Conservation (phyloP, 1,284 basidiomycete genomes). For the Cystobasidium sp. region DNA sequence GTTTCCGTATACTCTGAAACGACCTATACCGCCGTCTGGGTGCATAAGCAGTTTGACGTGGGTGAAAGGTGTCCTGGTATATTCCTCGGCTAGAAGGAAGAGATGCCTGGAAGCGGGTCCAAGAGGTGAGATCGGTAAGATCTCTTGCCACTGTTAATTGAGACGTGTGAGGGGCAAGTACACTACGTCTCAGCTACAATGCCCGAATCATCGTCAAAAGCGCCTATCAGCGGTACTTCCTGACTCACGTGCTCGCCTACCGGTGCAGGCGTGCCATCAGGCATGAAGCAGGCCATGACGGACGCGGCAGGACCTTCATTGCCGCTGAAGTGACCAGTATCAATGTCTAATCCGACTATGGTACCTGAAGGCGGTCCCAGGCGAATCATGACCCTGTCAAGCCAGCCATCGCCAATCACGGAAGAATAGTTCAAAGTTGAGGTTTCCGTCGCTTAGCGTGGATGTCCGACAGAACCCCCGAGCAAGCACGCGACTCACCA, state of each 20-base stretch:
- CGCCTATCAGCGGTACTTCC: neutral
- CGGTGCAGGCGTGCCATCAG: slow-evolving; percentile 51
- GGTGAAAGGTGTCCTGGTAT: slow-evolving; percentile 63
- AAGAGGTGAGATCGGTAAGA: slow-evolving; percentile 73
- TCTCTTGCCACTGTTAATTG: slow-evolving; percentile 71
- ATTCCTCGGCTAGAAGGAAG: slow-evolving; percentile 70
- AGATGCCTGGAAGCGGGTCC: slow-evolving; percentile 85
- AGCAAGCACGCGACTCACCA: slow-evolving; percentile 67
- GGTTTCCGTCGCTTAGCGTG: neutral
- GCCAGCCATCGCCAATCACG: neutral
- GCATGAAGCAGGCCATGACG: slow-evolving; percentile 67
- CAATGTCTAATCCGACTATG: slow-evolving; percentile 87
- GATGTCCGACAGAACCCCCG: neutral
- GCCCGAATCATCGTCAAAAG: neutral
- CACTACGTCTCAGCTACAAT: neutral
- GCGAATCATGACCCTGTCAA: slow-evolving; percentile 79
- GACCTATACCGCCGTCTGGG: slow-evolving; percentile 81
- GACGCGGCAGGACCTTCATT: slow-evolving; percentile 88
- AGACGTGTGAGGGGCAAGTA: slow-evolving; percentile 14
- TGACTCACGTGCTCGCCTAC: slow-evolving; percentile 27
- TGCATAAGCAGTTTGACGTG: slow-evolving; percentile 94
- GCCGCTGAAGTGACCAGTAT: slow-evolving; percentile 94
- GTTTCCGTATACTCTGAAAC: slow-evolving; percentile 62
- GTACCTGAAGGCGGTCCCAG: slow-evolving; percentile 74
- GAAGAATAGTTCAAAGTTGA: neutral